Conservation (phyloP, 2,329 filamentous ascomycete species). For the Fusarium sp. region DNA sequence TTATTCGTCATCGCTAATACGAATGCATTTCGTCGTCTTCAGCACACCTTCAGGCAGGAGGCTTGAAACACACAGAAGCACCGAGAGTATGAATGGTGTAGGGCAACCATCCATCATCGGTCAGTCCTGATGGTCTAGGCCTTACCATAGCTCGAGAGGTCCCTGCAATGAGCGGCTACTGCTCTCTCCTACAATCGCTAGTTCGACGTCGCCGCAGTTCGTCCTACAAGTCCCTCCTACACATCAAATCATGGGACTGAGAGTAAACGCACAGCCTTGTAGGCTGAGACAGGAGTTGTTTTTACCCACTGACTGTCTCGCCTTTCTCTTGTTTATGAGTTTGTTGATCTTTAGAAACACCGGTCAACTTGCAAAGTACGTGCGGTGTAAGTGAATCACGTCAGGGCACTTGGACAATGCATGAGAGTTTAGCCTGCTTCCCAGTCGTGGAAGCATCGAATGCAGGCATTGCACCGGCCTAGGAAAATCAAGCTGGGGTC, state of each 20-base stretch:
- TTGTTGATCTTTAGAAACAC: neutral
- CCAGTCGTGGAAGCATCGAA: conserved; percentile 10
- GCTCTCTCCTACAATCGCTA: conserved; percentile 7
- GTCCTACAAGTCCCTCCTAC: conserved; percentile 1
- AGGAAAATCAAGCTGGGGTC: conserved; percentile 21
- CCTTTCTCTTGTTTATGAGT: neutral
- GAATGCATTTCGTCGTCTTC: neutral
- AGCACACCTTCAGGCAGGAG: neutral
- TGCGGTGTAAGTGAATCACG: conserved; percentile 11
- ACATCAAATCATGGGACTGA: conserved; percentile 1
- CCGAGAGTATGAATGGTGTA: conserved; percentile 8
- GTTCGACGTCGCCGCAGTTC: conserved; percentile 15
- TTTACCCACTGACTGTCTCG: conserved; percentile 10
- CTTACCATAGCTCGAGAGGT: conserved; percentile 16
- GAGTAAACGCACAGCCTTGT: conserved; percentile 5
- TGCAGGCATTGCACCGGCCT: conserved; percentile 13
- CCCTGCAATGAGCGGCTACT: conserved; percentile 6
- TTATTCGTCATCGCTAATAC: neutral
- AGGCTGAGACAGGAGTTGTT: conserved; percentile 5
- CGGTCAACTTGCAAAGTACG: neutral
- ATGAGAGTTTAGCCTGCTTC: conserved; percentile 1
- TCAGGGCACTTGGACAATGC: conserved; percentile 13
- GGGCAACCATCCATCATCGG: conserved; percentile 3
- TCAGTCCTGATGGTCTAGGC: conserved; percentile 13
- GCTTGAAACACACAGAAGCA: conserved; percentile 1